phyloP scores from a whole-genome alignment of 23 red algal species.

The Gracilaria gracilis region DNA sequence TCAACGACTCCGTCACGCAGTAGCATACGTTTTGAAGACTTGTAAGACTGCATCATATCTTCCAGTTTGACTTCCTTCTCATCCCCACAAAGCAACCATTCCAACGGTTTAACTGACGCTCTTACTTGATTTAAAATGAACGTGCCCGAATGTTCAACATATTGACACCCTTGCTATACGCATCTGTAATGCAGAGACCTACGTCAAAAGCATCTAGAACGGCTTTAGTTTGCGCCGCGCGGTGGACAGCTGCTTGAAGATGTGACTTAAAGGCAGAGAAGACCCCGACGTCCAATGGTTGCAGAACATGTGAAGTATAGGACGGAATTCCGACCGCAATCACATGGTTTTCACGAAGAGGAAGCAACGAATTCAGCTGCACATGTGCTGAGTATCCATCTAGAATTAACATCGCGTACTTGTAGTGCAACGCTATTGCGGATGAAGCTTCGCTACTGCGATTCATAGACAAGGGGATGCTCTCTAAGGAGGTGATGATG shows the following conservation, averaged over 20 bases:
- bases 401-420: too few relatives aligned
- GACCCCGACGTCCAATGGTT: neutral
- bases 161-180: neutral
- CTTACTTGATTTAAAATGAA: neutral
- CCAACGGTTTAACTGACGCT: neutral
- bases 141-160: neutral
- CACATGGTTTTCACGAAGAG: neutral
- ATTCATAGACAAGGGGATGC: too few relatives aligned
- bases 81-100: neutral
- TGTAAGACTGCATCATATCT: neutral
- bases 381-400: neutral
- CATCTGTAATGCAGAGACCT: neutral
- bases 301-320: neutral
- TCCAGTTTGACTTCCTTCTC: neutral
- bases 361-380: neutral
- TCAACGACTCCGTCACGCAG: neutral
- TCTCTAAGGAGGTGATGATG: too few relatives aligned
- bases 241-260: neutral
- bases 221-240: neutral
- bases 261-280: neutral
- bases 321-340: neutral
- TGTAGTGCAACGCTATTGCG: too few relatives aligned
- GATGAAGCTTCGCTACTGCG: too few relatives aligned
- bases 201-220: neutral
- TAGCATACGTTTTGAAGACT: neutral